phyloP scores from a whole-genome alignment of 192 early-diverging fungal genomes.

The Jimgerdemannia lactiflua region DNA sequence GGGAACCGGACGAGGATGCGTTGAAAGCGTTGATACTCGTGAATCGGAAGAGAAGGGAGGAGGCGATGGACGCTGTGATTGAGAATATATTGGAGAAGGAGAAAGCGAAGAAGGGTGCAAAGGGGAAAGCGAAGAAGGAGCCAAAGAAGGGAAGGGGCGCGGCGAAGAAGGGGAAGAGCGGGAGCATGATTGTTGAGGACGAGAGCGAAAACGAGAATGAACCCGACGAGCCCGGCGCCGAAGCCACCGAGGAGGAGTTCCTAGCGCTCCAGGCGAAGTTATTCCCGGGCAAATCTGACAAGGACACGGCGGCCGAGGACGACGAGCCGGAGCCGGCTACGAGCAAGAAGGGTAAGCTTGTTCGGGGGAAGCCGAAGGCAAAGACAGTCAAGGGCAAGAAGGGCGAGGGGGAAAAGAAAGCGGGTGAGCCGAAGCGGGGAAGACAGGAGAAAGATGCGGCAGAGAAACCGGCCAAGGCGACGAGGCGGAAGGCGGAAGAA shows the following conservation, averaged over 20 bases:
- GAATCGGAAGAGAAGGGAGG: slow-evolving; percentile 42
- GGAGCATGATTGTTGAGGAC: background rate
- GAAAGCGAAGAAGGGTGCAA: slow-evolving; percentile 2
- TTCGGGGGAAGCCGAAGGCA: background rate
- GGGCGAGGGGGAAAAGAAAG: slow-evolving; percentile 4
- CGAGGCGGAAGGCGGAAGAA: background rate
- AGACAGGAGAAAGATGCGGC: background rate
- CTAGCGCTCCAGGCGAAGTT: slow-evolving; percentile 4
- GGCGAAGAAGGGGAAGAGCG: background rate
- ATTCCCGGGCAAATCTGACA: slow-evolving; percentile 4
- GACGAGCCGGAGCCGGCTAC: slow-evolving; percentile 3
- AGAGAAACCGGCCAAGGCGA: background rate
- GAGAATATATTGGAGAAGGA: slow-evolving; percentile 46
- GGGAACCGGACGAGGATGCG: slow-evolving; percentile 16
- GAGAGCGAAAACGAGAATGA: background rate
- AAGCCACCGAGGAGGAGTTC: background rate
- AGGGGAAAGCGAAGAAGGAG: slow-evolving; percentile 9
- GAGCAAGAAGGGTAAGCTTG: background rate
- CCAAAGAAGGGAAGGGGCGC: slow-evolving; percentile 1
- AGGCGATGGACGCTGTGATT: slow-evolving; percentile 52
- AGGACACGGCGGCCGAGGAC: slow-evolving; percentile 3
- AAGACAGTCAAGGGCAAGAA: background rate
- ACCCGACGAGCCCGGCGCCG: background rate
- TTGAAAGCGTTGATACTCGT: slow-evolving; percentile 58
- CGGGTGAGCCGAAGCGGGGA: background rate